Conservation (phyloP, 2,329 filamentous ascomycete species). For the Purpureocillium takamizusanense region DNA sequence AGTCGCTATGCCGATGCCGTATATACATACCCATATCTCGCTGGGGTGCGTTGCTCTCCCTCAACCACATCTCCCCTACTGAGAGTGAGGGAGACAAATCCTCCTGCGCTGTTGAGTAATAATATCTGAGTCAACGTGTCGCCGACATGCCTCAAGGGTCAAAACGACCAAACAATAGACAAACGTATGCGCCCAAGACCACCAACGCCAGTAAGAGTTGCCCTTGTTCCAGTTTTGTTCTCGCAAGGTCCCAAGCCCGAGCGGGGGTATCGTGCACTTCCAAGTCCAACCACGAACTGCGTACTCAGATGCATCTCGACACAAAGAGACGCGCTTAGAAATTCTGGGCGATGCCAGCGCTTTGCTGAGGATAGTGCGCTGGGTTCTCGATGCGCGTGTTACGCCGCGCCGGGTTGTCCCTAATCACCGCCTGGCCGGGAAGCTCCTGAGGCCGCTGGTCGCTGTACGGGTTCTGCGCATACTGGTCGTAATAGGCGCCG, state of each 20-base stretch:
- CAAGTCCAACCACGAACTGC: background rate
- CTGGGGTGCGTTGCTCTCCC: too few relatives aligned
- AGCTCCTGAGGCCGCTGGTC: slow-evolving; percentile 35
- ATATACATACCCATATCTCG: background rate
- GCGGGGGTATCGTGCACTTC: background rate
- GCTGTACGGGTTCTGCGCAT: slow-evolving; percentile 47
- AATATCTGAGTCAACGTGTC: background rate
- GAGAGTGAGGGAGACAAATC: too few relatives aligned
- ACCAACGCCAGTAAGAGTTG: background rate
- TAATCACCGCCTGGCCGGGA: slow-evolving; percentile 67
- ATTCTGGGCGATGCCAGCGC: slow-evolving; percentile 92
- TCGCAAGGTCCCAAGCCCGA: background rate
- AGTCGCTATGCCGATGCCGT: background rate
- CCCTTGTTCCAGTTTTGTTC: background rate
- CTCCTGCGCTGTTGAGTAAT: background rate
- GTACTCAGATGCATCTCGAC: too few relatives aligned
- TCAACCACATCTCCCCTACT: too few relatives aligned
- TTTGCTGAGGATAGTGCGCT: slow-evolving; percentile 82
- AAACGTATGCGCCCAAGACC: background rate
- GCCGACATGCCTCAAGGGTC: background rate
- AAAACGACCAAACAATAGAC: background rate
- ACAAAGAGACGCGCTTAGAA: slow-evolving; percentile 59
- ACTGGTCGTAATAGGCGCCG: slow-evolving; percentile 49
- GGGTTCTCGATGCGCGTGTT: slow-evolving; percentile 94
- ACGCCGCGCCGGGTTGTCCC: slow-evolving; percentile 82